phyloP scores from a whole-genome alignment of 176 grass and related monocot species.

The Sorghum bicolor region DNA sequence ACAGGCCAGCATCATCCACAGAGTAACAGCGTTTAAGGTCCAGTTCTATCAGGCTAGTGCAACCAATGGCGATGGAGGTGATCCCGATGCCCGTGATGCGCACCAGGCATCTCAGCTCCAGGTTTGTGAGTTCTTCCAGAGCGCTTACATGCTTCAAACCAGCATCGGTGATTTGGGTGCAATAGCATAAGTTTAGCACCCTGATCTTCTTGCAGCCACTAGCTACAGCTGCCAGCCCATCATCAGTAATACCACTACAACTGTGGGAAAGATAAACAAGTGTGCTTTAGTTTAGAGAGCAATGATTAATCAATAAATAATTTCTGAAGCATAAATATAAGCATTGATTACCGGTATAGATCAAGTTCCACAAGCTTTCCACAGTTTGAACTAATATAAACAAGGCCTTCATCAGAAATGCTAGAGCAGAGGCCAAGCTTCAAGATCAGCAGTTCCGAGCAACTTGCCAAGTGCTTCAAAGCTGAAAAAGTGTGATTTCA shows the following conservation, averaged over 20 bases:
- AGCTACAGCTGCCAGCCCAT: conserved; percentile 57
- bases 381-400: conserved; percentile 53
- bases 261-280: conserved; percentile 25
- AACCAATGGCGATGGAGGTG: conserved; percentile 51
- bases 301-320: background rate
- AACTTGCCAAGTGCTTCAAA: conserved; percentile 56
- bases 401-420: conserved; percentile 55
- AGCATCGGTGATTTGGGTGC: conserved; percentile 55
- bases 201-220: conserved; percentile 60
- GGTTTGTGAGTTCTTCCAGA: conserved; percentile 56
- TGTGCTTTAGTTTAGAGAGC: background rate
- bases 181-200: conserved; percentile 74
- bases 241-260: conserved; percentile 57
- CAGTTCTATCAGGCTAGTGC: conserved; percentile 50
- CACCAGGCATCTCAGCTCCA: conserved; percentile 57
- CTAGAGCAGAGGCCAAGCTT: conserved; percentile 73
- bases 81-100: conserved; percentile 62
- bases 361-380: conserved; percentile 63
- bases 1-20: conserved; percentile 59
- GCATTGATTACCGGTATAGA: conserved; percentile 58
- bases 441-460: conserved; percentile 52
- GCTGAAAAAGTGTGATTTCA: conserved; percentile 35
- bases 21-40: conserved; percentile 76
- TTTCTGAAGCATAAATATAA: background rate
- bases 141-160: conserved; percentile 54